Base-by-base conservation (phyloP, 1,284 basidiomycete genomes). In the Leccinum pachyderme region DNA sequence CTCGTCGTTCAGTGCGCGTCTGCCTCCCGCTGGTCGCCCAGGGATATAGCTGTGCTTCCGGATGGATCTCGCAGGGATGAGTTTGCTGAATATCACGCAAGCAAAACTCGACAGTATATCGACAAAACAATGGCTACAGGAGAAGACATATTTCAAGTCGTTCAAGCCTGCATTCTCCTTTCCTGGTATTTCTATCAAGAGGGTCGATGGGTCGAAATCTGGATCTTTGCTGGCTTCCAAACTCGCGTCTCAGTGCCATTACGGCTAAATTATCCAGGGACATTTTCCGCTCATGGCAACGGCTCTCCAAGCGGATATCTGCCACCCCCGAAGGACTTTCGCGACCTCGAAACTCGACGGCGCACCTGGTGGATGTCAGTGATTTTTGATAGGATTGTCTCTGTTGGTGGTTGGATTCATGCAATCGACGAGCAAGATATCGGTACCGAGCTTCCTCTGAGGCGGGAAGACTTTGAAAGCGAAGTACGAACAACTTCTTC, bases 161-260 rank as follows among this genome's bases (percentile, higher is more conserved):
- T 92, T 77, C 91, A 93, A 67, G 90, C 91, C 2, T 90, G 89
- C 64, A 86, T 87, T 58, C 75, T 93, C 27, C 79, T 93, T 28
- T 90, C 87, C 2, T 93, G 90, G 89, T 93, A 89, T 72, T 89
- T 91, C 61, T 93, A 93, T 68, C 86, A 90, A 57, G 87, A 92
- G 68, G 91, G 90, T 2, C 81, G 90, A 53, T 92, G 90, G 88
- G 89, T 92, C 11, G 91, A 93, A 71, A 87, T 93, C 5, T 94
- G 91, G 91, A 87, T 92, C 44, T 89, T 89, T 71, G 87, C 89
- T 29, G 89, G 84, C 6, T 90, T 93, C 63, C 87, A 91, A 63
- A 89, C 87, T n/a, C 79, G 91, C 12, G 87, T 91, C n/a, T 85
- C 88, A 25, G 79, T 92, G 13, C 91, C 91, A 3, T 76, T 93